Evolutionary conservation across 164 flowering plant genomes (phyloP), one percentile per base, ranked within the genome.

Genomic region (Umbellularia californica): DNA sequence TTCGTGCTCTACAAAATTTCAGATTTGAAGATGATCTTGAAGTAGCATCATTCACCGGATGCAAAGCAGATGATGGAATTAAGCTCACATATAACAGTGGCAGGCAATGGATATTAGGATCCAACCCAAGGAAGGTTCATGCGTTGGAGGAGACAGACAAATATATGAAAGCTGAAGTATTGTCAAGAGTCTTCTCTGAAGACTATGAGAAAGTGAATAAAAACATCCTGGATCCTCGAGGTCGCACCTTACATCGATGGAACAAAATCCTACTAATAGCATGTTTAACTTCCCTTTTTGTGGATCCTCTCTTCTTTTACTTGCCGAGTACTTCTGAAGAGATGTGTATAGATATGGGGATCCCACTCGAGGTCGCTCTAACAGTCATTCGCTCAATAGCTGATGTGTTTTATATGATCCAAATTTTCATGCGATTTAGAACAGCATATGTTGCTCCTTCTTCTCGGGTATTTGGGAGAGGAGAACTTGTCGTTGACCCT

Each of bases 391-490:
- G 99, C 70, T 81, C 97, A 22, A 7, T 91, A 10, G 90, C 90
- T 5, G 99, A 95, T 84, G 74, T 81, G 50, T 92, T 93, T 74
- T 94, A 93, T 81, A 69, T 83, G 24, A 76, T 89, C 75, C 93
- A 95, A 72, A 90, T 95, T 70, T 83, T 74, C 51, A 84, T 88
- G 19, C 82, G 86, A 58, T 95, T 93, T 79, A 84, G 87, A 17
- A 95, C 97, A 27, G 99, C 99, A 68, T 95, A 83, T 75, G 83
- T 95, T 22, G 98, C 96, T 3, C 99, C 99, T 63, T 90, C 93
- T 79, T 95, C 98, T 75, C 95, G 94, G 63, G 97, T 93, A 2
- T 92, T 95, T 84, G 99, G 98, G 75, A 86, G 97, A 84, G 99
- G 99, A 52, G 97, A 95, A 82, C 96, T 95, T 72, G 97, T 93